Base-by-base conservation (phyloP, 148 eudicot species). In the Chenopodium formosanum region DNA sequence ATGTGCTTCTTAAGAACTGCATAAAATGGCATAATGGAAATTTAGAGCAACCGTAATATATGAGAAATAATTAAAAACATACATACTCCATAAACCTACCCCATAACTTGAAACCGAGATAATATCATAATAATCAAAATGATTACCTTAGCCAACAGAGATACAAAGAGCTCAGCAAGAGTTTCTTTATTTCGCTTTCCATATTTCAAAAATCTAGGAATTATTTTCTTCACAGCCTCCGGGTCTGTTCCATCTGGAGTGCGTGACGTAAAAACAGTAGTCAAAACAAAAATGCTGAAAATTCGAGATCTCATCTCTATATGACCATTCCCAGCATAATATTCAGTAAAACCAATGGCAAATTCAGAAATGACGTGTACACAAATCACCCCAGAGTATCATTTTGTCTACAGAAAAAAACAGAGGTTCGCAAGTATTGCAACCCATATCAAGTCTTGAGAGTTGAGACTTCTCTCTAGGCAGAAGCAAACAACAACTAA, bases 61-160 rank as follows among this genome's bases (percentile, higher is more conserved):
- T 0, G 17, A 56, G 60, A 12, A 56, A 27, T 25, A 2, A 66
- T 66, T 25, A 66, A 25, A 64, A 25, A n/a, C 67, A 4, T 29
- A 10, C 4, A 68, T 56, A 56, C 22, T 48, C 62, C 9, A 37
- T 44, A 10, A 9, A 40, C 11, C 9, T 9, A 9, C 53, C 47
- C 17, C 60, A 22, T 74, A 74, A 11, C 3, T 11, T 74, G 37
- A 29, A 27, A 14, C 48, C 13, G 44, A 27, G n/a, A 37, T 63
- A 74, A 40, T 31, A 77, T 58, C 44, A 65, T 31, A 69, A 70
- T 69, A 13, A 25, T 65, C 25, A 81, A 40, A 73, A 73, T 10
- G 48, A 79, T 66, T 88, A 94, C 98, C 99, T 91, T 89, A 65
- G 89, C 74, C 78, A 96, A 83, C 65, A 96, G 86, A 82, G 97